Conservation (phyloP, 805 yeast species). For the Metschnikowia amazonensis region DNA sequence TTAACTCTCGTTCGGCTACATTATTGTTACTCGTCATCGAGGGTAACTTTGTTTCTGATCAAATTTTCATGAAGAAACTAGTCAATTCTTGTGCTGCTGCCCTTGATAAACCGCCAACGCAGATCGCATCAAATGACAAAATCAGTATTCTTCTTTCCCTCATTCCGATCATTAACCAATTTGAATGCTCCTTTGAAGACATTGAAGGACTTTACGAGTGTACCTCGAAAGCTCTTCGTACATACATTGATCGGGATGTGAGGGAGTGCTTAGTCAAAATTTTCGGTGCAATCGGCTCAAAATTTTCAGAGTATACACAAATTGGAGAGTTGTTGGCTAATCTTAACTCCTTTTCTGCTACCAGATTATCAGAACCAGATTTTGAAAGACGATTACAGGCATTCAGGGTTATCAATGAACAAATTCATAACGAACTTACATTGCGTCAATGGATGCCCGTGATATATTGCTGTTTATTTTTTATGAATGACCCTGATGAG, state of each 20-base stretch:
- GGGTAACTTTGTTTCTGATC: slow-evolving; percentile 54
- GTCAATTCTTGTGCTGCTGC: slow-evolving; percentile 56
- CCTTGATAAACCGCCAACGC: slow-evolving; percentile 53
- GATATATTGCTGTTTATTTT: slow-evolving; percentile 62
- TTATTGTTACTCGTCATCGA: slow-evolving; percentile 51
- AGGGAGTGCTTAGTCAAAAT: slow-evolving; percentile 60
- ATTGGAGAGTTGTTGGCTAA: slow-evolving; percentile 56
- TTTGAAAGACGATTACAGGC: slow-evolving; percentile 71
- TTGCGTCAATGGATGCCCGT: slow-evolving; percentile 77
- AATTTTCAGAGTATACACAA: slow-evolving; percentile 35
- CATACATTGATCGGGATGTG: slow-evolving; percentile 55
- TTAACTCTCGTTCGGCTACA: slow-evolving; percentile 50
- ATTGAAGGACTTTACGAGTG: slow-evolving; percentile 47
- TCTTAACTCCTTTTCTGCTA: slow-evolving; percentile 64
- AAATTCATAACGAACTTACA: slow-evolving; percentile 39
- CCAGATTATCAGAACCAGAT: slow-evolving; percentile 69
- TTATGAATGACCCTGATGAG: slow-evolving; percentile 74
- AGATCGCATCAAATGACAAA: slow-evolving; percentile 50
- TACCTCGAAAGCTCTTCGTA: slow-evolving; percentile 55
- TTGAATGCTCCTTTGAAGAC: slow-evolving; percentile 51
- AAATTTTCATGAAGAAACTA: slow-evolving; percentile 49
- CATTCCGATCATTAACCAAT: slow-evolving; percentile 49
- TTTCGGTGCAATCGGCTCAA: slow-evolving; percentile 54
- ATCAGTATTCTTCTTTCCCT: slow-evolving; percentile 56
- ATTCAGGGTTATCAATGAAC: slow-evolving; percentile 61